Evolutionary conservation across 2,329 filamentous ascomycete species (phyloP).

Genomic region (Xylariomycetidae sp.): DNA sequence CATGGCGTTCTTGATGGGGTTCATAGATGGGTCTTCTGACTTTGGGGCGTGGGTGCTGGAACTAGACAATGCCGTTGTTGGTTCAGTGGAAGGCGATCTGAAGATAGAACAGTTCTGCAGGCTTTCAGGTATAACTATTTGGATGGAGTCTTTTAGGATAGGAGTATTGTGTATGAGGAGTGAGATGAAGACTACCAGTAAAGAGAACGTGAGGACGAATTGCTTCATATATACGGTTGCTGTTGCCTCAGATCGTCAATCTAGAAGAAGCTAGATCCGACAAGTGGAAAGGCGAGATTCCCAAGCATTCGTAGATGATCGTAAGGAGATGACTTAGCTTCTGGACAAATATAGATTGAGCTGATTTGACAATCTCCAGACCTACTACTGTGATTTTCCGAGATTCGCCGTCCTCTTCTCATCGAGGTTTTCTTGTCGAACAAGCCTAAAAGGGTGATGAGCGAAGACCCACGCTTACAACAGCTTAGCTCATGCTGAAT

Average conservation of each 20-base stretch:
- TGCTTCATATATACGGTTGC: slow-evolving; percentile 27
- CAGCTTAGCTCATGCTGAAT: slow-evolving; percentile 26
- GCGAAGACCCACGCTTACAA: slow-evolving; percentile 13
- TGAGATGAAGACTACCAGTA: slow-evolving; percentile 24
- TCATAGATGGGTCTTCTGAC: slow-evolving; percentile 20
- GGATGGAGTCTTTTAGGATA: slow-evolving; percentile 6
- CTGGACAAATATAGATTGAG: too few relatives aligned
- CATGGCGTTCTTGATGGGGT: slow-evolving; percentile 45
- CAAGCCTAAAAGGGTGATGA: slow-evolving; percentile 1
- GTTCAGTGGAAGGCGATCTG: not conserved
- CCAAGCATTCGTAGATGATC: too few relatives aligned
- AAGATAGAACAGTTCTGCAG: slow-evolving; percentile 1
- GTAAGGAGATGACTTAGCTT: too few relatives aligned
- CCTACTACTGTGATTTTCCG: too few relatives aligned
- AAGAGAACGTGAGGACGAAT: slow-evolving; percentile 16
- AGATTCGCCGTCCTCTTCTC: too few relatives aligned
- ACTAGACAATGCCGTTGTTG: slow-evolving; percentile 1
- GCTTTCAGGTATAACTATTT: slow-evolving; percentile 1
- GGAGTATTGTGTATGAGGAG: slow-evolving; percentile 22
- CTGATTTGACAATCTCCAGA: too few relatives aligned
- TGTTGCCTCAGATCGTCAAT: slow-evolving; percentile 5
- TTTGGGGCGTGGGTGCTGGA: slow-evolving; percentile 1
- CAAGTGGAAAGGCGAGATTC: slow-evolving; percentile 1
- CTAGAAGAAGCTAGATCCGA: slow-evolving; percentile 8
- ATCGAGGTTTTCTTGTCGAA: slow-evolving; percentile 5